Percentiles rank a stretch among this genome's conserved stretches.
Evolutionary conservation across 768 basidiomycete genomes (phyloP).

Genomic region (Auricularia cornea): DNA sequence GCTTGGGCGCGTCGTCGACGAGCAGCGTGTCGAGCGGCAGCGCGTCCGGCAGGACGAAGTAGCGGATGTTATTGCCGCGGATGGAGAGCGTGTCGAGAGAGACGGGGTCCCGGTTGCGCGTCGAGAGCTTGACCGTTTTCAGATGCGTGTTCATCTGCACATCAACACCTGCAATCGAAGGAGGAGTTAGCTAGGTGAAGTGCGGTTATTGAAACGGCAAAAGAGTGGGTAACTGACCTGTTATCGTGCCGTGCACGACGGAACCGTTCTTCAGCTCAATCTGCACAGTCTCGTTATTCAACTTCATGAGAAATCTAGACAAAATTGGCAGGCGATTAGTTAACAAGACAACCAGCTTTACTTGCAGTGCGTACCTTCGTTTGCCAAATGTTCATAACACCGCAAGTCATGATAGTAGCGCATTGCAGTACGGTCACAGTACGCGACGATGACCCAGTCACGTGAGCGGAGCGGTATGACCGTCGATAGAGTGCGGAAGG

Average conservation of each 20-base stretch:
- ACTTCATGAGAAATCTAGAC: conserved; percentile 93
- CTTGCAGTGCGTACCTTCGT: too few relatives aligned
- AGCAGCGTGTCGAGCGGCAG: conserved; percentile 93
- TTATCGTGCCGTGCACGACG: conserved; percentile 91
- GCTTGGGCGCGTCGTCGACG: conserved; percentile 96
- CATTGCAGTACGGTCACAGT: too few relatives aligned
- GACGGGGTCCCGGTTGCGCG: conserved; percentile 78
- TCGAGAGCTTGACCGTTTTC: conserved; percentile 96
- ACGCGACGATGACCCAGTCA: too few relatives aligned
- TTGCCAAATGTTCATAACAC: too few relatives aligned
- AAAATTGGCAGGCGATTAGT: too few relatives aligned
- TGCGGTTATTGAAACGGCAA: neutral
- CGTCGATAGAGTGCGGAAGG: too few relatives aligned
- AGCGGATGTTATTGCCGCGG: conserved; percentile 93
- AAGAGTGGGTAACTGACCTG: conserved; percentile 47
- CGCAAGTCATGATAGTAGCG: too few relatives aligned
- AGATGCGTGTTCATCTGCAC: conserved; percentile 99
- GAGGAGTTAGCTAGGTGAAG: neutral
- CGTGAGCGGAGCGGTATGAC: too few relatives aligned
- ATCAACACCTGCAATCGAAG: conserved; percentile 67
- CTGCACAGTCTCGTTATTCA: conserved; percentile 98
- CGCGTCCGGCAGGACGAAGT: conserved; percentile 96
- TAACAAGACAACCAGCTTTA: too few relatives aligned
- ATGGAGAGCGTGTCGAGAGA: conserved; percentile 88
- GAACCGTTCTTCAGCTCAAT: conserved; percentile 98